Conservation (phyloP, 192 early-diverging fungal genomes). For the Paraglomus brasilianum region DNA sequence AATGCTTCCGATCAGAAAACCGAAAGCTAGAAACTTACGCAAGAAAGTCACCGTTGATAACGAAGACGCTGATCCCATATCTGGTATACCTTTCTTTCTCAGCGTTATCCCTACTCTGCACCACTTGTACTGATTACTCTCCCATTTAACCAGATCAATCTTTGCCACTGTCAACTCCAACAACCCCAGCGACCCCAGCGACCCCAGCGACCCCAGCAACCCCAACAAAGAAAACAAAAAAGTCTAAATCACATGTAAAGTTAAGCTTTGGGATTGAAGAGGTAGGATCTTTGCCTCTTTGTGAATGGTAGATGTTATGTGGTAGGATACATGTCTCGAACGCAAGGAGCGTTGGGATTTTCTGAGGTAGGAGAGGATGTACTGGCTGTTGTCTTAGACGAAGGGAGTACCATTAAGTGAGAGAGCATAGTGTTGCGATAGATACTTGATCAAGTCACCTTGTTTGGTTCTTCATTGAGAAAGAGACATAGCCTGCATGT, state of each 20-base stretch:
- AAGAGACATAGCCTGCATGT: too few relatives aligned
- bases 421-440: too few relatives aligned
- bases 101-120: not conserved
- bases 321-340: not conserved
- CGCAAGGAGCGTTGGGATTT: not conserved
- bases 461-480: too few relatives aligned
- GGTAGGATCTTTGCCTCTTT: not conserved
- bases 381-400: too few relatives aligned
- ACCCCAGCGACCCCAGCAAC: not conserved
- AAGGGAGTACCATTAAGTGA: too few relatives aligned
- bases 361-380: not conserved
- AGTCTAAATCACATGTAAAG: not conserved
- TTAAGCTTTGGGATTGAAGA: constrained; percentile 21
- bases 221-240: not conserved
- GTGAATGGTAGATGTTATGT: not conserved
- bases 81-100: not conserved
- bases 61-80: not conserved
- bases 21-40: not conserved
- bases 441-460: too few relatives aligned
- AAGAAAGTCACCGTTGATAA: not conserved
- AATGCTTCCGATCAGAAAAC: not conserved
- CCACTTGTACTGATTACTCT: not conserved
- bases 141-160: too few relatives aligned
- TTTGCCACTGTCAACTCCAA: not conserved
- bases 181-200: not conserved